Conservation (phyloP, 495 filamentous ascomycete genomes). For the Tuber umbilicatum region DNA sequence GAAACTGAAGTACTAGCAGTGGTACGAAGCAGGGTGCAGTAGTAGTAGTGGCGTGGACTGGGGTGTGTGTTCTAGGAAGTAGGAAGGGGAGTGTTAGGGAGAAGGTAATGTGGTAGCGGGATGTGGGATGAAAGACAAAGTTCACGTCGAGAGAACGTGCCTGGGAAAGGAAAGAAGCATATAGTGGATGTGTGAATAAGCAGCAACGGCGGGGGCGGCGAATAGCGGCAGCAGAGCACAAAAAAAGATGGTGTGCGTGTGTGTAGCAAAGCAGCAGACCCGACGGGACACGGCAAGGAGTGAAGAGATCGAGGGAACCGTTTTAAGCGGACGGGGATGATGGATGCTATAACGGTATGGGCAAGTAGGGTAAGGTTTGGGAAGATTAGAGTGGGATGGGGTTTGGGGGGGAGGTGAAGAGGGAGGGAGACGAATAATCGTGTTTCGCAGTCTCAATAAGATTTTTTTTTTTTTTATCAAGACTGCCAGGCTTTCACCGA, state of each 20-base stretch:
- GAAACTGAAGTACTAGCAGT: neutral
- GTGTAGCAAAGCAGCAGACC: neutral
- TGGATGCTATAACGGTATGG: constrained; percentile 4
- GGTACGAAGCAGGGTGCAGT: neutral
- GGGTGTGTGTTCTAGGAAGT: neutral
- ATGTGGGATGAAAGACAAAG: constrained; percentile 1
- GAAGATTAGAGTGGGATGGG: neutral
- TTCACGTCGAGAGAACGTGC: neutral
- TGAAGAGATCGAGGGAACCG: neutral
- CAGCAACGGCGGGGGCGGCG: neutral
- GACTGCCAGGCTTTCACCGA: neutral
- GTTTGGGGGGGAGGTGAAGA: neutral
- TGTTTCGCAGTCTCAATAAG: constrained; percentile 2
- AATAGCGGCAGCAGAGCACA: constrained; percentile 1
- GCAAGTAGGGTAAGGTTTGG: neutral
- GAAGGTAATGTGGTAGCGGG: constrained; percentile 1
- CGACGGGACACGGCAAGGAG: constrained; percentile 2
- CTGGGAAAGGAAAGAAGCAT: constrained; percentile 3
- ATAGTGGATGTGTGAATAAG: neutral
- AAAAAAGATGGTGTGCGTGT: neutral
- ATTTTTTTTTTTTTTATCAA: constrained; percentile 2
- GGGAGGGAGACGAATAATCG: neutral
- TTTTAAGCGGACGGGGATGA: constrained; percentile 2
- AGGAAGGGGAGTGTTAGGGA: neutral
- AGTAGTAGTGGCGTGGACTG: neutral